Percentiles rank a stretch among this genome's conserved stretches.
Evolutionary conservation across 345 rosid species (phyloP).

Genomic region (Psidium friedrichsthalianum): DNA sequence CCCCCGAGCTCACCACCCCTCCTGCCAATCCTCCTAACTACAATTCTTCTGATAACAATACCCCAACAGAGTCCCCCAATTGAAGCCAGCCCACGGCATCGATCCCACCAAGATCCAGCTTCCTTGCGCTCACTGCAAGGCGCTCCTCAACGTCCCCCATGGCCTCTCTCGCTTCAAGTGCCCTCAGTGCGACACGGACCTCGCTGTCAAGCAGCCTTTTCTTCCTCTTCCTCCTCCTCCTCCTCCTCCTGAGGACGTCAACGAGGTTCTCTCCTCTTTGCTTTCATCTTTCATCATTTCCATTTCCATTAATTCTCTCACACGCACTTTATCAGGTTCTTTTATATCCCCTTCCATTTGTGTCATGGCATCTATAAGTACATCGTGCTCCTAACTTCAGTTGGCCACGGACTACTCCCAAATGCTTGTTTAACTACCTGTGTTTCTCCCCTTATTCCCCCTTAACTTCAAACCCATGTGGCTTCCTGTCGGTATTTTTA

Average conservation of each 20-base stretch:
- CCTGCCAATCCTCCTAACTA: constrained; percentile 1
- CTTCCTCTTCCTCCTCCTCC: constrained; percentile 40
- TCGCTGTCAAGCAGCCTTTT: constrained; percentile 61
- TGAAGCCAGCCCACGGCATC: constrained; percentile 74
- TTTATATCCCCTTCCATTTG: neutral
- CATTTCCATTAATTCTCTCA: neutral
- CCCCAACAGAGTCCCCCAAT: constrained; percentile 1
- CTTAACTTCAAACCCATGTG: neutral
- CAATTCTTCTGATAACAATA: constrained; percentile 3
- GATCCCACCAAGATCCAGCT: constrained; percentile 97
- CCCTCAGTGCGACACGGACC: constrained; percentile 85
- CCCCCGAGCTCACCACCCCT: constrained; percentile 76
- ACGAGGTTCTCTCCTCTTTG: constrained; percentile 39
- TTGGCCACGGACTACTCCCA: neutral
- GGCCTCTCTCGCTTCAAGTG: constrained; percentile 78
- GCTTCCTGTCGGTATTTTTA: neutral
- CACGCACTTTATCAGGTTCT: neutral
- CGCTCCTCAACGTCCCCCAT: constrained; percentile 87
- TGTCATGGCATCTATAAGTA: neutral
- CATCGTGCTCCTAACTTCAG: neutral
- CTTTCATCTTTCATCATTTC: neutral
- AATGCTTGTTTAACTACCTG: neutral
- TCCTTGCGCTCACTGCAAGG: constrained; percentile 91
- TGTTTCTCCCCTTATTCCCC: neutral
- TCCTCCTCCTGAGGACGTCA: constrained; percentile 70